Evolutionary conservation across 176 grass and related monocot species (phyloP), one percentile per base, ranked within the genome.

Genomic region (Oryza glaberrima): DNA sequence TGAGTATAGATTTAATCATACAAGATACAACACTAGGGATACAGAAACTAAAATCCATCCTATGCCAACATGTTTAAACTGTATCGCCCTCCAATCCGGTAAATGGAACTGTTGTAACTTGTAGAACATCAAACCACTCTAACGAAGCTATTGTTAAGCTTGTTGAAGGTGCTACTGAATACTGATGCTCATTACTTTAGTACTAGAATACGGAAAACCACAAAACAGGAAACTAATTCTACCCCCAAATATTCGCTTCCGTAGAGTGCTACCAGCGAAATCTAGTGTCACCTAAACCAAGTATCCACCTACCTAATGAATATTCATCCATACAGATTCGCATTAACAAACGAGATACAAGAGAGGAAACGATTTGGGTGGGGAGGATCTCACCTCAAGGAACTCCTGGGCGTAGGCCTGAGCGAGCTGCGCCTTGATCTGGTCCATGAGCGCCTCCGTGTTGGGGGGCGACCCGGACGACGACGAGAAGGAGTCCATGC

Each of bases 371-470:
- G 13, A 64, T 46, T 13, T 23, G 58, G 58, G 30, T 22, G 45
- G 58, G 40, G 40, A 26, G 40, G 52, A 72, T 78, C 3, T 52
- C 51, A 90, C 96, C 93, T 98, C 93, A 6, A 98, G 70, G 41
- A 98, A 87, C 70, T 95, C 91, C 81, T 98, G 89, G 54, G 93
- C 93, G 68, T 98, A 95, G 40, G 91, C 91, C 85, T 95, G 88
- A 19, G 93, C 93, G 45, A 95, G 93, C 45, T 98, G 93, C 41
- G 81, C 20, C 89, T 95, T 95, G 81, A 98, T 90, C 88, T 95
- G 91, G 17, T 92, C 91, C 91, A 98, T 98, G 20, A 95, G n/a
- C 11, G 32, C 88, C n/a, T 94, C 93, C 22, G 80, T 75, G 65
- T 87, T 92, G 70, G 67, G 22, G 19, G 48, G 77, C 26, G 86